Evolutionary conservation across 2,329 filamentous ascomycete genomes (phyloP), one percentile per base, ranked within the genome.

Genomic region (Colletotrichum cereale): DNA sequence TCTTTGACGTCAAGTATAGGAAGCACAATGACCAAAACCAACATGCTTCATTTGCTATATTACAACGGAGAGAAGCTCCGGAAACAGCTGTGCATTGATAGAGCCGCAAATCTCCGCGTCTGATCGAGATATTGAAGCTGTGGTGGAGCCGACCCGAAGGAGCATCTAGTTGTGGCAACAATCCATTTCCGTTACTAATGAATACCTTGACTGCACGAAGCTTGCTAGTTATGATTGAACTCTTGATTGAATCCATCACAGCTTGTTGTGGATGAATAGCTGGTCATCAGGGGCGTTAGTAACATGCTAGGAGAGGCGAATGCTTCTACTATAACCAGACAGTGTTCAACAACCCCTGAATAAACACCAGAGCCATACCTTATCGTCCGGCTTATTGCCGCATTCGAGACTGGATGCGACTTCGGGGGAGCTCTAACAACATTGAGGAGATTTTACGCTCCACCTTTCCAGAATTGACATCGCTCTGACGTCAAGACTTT

Each of bases 401-500:
- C 31, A 62, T 14, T 3, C n/a, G 21, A 40, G 8, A 38, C 44
- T 10, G 4, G n/a, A 58, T 24, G 16, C 34, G 14, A 14, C 16
- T n/a, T 38, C n/a, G n/a, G 16, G 18, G 3, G 11, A 7, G 29
- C 11, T n/a, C 31, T 18, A n/a, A 62, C 5, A 8, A 12, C 3
- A 26, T 26, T 26, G 31, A 40, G 31, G 44, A 40, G n/a, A 48
- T n/a, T 50, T 29, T n/a, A 21, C 24, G 26, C 48, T 44, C 61
- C 61, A 63, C 61, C 21, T 18, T 16, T 26, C 12, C 14, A 11
- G 10, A 24, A 11, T 48, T 67, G 65, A 67, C 65, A 52, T 62
- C 38, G 34, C 12, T 18, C 48, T 69, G 66, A 69, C 66, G 66
- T 69, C 60, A 69, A 69, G 16, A 1, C 36, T n/a, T 24, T 12